phyloP scores from a whole-genome alignment of 1,284 basidiomycete species.

The Athelia sp. region DNA sequence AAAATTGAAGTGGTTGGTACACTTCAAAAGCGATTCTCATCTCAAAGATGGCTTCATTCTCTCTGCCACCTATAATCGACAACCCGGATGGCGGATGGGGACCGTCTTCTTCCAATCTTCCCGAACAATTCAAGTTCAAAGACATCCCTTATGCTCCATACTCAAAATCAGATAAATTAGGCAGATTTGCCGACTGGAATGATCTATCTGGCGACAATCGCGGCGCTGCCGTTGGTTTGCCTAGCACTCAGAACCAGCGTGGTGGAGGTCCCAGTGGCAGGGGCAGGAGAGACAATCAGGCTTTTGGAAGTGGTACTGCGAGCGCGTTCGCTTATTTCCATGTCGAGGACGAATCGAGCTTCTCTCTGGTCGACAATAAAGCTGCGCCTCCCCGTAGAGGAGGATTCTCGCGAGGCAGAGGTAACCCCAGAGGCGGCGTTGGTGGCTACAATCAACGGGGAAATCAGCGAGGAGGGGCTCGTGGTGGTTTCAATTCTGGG shows the following conservation, averaged over 20 bases:
- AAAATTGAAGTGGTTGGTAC: not conserved
- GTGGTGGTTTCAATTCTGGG: slow-evolving; percentile 35
- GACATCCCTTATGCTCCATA: slow-evolving; percentile 96
- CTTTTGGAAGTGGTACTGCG: slow-evolving; percentile 78
- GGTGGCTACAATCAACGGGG: slow-evolving; percentile 42
- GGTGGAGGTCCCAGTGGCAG: slow-evolving; percentile 44
- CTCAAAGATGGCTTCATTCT: slow-evolving; percentile 64
- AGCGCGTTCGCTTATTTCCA: slow-evolving; percentile 99
- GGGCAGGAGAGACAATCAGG: slow-evolving; percentile 61
- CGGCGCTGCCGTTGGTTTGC: slow-evolving; percentile 47
- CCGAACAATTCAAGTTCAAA: slow-evolving; percentile 79
- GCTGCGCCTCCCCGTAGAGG: slow-evolving; percentile 60
- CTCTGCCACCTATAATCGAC: slow-evolving; percentile 73
- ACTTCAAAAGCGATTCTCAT: not conserved
- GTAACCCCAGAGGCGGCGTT: slow-evolving; percentile 34
- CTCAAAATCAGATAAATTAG: slow-evolving; percentile 97
- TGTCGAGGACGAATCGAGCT: slow-evolving; percentile 96
- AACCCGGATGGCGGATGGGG: slow-evolving; percentile 83
- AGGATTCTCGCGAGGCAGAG: slow-evolving; percentile 59
- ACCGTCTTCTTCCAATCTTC: slow-evolving; percentile 69
- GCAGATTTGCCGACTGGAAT: slow-evolving; percentile 98
- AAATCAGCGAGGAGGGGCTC: slow-evolving; percentile 34
- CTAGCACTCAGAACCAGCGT: slow-evolving; percentile 44
- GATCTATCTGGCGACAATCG: slow-evolving; percentile 64
- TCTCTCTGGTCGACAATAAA: slow-evolving; percentile 95